Base-by-base conservation (phyloP, 2,329 filamentous ascomycete genomes). In the Diplodia corticola region DNA sequence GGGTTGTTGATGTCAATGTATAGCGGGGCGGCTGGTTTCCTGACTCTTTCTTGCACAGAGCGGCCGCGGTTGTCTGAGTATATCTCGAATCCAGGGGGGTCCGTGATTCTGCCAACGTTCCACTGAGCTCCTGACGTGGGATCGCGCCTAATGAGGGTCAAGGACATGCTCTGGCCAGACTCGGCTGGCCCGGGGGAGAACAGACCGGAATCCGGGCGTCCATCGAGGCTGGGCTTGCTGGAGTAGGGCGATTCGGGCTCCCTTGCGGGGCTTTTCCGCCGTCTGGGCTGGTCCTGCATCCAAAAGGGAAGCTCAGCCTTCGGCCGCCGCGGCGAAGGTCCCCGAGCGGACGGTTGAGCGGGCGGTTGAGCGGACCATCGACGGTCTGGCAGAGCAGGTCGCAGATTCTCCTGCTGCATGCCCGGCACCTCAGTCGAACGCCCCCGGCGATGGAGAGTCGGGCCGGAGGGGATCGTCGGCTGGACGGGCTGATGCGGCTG, bases 1-100 rank as follows among this genome's bases (percentile, higher is more conserved):
- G 85, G 83, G 26, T 85, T 88, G 9, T 79, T 81, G 12, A 89
- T 82, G 61, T 88, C 85, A 12, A 89, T 80, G 51, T 79, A 82
- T 49, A 83, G 69, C 0, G 81, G 81, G 7, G 79, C 73, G 22
- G 80, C 80, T 20, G 74, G 71, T 48, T 73, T 72, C 68, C 77
- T 81, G 7, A 65, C 33, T 40, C 54, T 35, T 28, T 53, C 53
- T 28, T 60, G 64, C 22, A 59, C 28, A 12, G 64, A 17, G 37
- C 46, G 53, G 17, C 54, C 64, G 22, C 28, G 40, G 46, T 71
- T 71, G 46, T 82, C 81, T 13, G 81, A 82, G 54, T 79, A 81
- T 12, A 82, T 70, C 60, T 81, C 80, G 10, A 76, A 69, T 1
- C 80, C 68, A n/a, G 78, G 77, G 9, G 80, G 79, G 67, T 83